Percentiles rank a stretch among this genome's conserved stretches.
Conservation (phyloP, 2,329 filamentous ascomycete genomes). For the Penicillium sp. region DNA sequence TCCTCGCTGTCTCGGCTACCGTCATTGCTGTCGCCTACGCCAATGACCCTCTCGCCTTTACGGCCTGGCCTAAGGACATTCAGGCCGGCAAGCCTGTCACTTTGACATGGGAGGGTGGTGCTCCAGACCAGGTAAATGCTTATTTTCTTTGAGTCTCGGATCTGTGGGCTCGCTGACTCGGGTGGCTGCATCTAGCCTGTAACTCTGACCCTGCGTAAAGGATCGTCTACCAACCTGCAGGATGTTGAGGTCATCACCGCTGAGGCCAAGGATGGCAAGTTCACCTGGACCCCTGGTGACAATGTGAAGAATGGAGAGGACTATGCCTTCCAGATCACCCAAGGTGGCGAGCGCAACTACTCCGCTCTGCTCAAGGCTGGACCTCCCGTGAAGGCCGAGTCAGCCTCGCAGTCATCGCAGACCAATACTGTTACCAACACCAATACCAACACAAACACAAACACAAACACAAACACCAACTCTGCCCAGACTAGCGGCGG, state of each 20-base stretch:
- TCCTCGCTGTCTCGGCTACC: conserved; percentile 50
- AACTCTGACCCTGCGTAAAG: conserved; percentile 60
- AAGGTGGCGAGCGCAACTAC: conserved; percentile 58
- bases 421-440: conserved; percentile 5
- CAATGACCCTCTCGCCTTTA: conserved; percentile 52
- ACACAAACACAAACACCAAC: conserved; percentile 2
- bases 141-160: background rate
- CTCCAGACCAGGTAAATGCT: conserved; percentile 37
- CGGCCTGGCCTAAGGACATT: conserved; percentile 52
- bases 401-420: conserved; percentile 3
- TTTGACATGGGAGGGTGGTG: conserved; percentile 51
- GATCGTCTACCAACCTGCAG: conserved; percentile 51
- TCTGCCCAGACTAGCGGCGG: conserved; percentile 9
- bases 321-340: conserved; percentile 63
- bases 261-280: conserved; percentile 49
- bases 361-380: conserved; percentile 53
- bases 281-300: conserved; percentile 54
- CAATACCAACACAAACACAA: conserved; percentile 13
- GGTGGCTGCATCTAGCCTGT: conserved; percentile 43
- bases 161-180: background rate
- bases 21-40: conserved; percentile 50
- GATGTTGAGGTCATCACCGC: conserved; percentile 54
- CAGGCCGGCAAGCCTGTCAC: conserved; percentile 52
- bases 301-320: conserved; percentile 48
- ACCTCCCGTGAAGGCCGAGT: conserved; percentile 35